Evolutionary conservation across 129 eudicot species (phyloP), one percentile per base, ranked within the genome.

Genomic region (Centaurea solstitialis): DNA sequence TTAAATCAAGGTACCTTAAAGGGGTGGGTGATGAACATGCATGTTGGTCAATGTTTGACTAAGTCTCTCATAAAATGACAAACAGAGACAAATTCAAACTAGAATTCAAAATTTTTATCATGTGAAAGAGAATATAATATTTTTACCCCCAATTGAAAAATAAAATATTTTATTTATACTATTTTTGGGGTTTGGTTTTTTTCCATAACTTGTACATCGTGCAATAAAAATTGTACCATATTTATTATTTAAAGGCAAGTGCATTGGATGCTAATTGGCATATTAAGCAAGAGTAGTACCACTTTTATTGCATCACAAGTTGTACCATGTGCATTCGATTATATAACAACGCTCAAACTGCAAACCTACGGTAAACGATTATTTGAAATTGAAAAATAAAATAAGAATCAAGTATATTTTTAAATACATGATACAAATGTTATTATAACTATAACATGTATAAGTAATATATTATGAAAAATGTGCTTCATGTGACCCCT

Each of bases 251-350:
- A 18, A 15, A 8, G n/a, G 50, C 66, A 40, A 26, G 68, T 35
- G 70, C 75, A 21, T 68, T 33, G 68, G 68, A 78, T 78, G 35
- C 68, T 82, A 4, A 82, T 75, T 75, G 71, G 39, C 76, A 75
- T 67, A 37, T 24, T 39, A 68, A 75, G 72, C 38, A 59, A 70
- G 73, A 76, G 7, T 64, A 5, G n/a, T 18, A 82, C 73, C 77
- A 76, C 81, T 69, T 70, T 82, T 40, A 76, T 26, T 82, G 73
- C 81, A 76, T 39, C 77, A 76, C 81, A 76, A 70, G 77, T 70
- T 57, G 73, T 59, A 82, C 68, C 78, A 82, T 39, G 67, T 70
- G 65, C 73, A 82, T 24, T 76, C 50, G 17, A 76, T 6, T 9
- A 35, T 43, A 3, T 20, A 41, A 64, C 59, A 73, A 72, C 41